Base-by-base conservation (phyloP, 2,329 filamentous ascomycete species). In the Aspergillus jensenii region DNA sequence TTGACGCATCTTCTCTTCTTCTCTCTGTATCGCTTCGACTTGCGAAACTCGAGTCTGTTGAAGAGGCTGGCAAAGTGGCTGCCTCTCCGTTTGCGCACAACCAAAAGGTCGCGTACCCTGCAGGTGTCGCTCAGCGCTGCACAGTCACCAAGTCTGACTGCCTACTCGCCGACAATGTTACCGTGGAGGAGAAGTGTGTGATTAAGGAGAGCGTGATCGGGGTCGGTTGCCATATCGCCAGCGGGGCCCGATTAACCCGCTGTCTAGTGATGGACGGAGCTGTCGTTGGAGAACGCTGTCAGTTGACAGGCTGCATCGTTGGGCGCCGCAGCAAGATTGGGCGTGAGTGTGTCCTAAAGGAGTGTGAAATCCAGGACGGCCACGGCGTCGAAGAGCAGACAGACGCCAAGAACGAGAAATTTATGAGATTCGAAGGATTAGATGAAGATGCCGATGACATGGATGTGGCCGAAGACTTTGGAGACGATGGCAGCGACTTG, bases 261-360 rank as follows among this genome's bases (percentile, higher is more conserved):
- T 98, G 93, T 74, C 76, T 98, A 48, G 78, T 98, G 19, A 97
- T 98, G 91, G 93, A 98, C 60, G 91, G 91, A 3, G 93, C 90
- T 0, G 87, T 90, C 7, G 83, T 99, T 12, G 93, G 91, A 14
- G 90, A 91, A 67, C 88, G 89, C 44, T 93, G 89, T 69, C 91
- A 91, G 73, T 79, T 98, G 52, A 95, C 90, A 1, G 90, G 90
- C 21, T 97, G 93, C 69, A 90, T 98, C 33, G 77, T 98, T 41
- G 95, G 95, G 4, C 86, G 88, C 68, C 80, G 91, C 61, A 90
- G 88, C 64, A 87, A 89, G 67, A 86, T 99, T 65, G 93, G 93
- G n/a, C 90, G 91, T 47, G 89, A 88, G 8, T 88, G 83, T 6
- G 84, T 87, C n/a, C 76, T 98, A 65, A 92, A 88, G 53, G 90